Percentiles rank a stretch among this genome's conserved stretches.
Evolutionary conservation across 2,329 filamentous ascomycete species (phyloP).

Genomic region (Phaeophleospora eucalypticola): DNA sequence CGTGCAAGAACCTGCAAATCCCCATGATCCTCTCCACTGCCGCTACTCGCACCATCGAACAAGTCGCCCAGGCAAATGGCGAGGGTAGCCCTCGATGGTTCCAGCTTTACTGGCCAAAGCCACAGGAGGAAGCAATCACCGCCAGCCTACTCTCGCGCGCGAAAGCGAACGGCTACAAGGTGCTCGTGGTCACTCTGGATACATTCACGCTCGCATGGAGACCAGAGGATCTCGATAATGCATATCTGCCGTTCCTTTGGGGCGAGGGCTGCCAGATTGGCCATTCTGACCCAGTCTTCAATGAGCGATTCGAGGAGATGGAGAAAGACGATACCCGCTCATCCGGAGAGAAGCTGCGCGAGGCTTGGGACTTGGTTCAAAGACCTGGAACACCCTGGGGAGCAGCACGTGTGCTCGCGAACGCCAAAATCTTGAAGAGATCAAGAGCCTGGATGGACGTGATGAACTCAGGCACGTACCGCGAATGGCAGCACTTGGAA

Average conservation of each 20-base stretch:
- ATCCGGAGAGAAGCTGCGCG: constrained; percentile 31
- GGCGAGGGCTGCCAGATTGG: constrained; percentile 52
- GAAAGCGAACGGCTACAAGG: constrained; percentile 58
- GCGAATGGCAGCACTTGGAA: constrained; percentile 58
- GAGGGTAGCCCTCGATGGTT: constrained; percentile 38
- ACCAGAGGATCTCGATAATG: constrained; percentile 39
- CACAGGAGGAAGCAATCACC: constrained; percentile 60
- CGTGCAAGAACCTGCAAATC: constrained; percentile 56
- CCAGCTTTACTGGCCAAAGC: constrained; percentile 61
- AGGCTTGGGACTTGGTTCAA: constrained; percentile 37
- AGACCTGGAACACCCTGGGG: constrained; percentile 34
- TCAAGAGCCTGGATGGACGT: constrained; percentile 35
- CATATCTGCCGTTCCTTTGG: constrained; percentile 29
- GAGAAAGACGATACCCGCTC: constrained; percentile 32
- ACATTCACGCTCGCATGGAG: constrained; percentile 67
- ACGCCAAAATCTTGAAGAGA: constrained; percentile 34
- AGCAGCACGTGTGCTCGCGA: constrained; percentile 32
- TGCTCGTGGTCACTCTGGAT: constrained; percentile 68
- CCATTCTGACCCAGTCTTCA: constrained; percentile 57
- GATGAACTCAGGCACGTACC: constrained; percentile 31
- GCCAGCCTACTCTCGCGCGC: constrained; percentile 60
- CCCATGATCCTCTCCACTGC: constrained; percentile 68
- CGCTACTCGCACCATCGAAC: constrained; percentile 60
- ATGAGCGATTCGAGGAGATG: constrained; percentile 45
- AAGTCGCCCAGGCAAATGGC: constrained; percentile 58